phyloP scores from a whole-genome alignment of 2,329 filamentous ascomycete species.

The Annulohypoxylon truncatum region DNA sequence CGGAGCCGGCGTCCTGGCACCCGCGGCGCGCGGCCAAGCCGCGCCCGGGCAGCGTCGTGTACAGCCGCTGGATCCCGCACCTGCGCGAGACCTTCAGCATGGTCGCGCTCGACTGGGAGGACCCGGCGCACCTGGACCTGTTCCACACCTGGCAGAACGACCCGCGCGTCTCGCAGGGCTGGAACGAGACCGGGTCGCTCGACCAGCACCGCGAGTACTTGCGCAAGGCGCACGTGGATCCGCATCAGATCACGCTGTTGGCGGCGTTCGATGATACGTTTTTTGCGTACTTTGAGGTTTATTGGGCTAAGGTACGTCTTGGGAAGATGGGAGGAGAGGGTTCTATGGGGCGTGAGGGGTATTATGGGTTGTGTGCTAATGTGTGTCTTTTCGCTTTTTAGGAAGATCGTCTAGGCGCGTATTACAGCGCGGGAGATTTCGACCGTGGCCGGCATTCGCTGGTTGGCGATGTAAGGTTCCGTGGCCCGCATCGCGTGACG shows the following conservation, averaged over 20 bases:
- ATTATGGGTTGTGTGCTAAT: constrained; percentile 24
- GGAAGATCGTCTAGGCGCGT: constrained; percentile 67
- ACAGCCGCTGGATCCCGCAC: constrained; percentile 83
- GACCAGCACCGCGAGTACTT: constrained; percentile 81
- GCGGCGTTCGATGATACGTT: constrained; percentile 76
- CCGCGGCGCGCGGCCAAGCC: constrained; percentile 79
- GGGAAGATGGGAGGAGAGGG: background rate
- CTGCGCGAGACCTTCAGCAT: constrained; percentile 82
- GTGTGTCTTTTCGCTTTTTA: constrained; percentile 39
- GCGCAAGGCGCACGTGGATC: constrained; percentile 73
- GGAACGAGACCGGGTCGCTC: constrained; percentile 82
- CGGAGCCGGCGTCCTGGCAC: constrained; percentile 72
- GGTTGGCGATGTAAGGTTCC: constrained; percentile 69
- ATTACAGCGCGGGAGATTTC: constrained; percentile 66
- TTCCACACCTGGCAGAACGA: constrained; percentile 89
- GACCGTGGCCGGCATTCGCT: constrained; percentile 70
- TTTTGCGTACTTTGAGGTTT: constrained; percentile 85
- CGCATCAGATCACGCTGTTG: constrained; percentile 76
- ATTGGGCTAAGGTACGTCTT: constrained; percentile 73
- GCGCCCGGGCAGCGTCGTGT: constrained; percentile 74
- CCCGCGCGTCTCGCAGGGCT: constrained; percentile 81
- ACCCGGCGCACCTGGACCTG: constrained; percentile 72
- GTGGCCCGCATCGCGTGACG: constrained; percentile 69
- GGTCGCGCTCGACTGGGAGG: constrained; percentile 75
- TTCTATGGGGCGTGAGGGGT: background rate